Base-by-base conservation (phyloP, 169 alveolate species). In the Plasmodium berghei region DNA sequence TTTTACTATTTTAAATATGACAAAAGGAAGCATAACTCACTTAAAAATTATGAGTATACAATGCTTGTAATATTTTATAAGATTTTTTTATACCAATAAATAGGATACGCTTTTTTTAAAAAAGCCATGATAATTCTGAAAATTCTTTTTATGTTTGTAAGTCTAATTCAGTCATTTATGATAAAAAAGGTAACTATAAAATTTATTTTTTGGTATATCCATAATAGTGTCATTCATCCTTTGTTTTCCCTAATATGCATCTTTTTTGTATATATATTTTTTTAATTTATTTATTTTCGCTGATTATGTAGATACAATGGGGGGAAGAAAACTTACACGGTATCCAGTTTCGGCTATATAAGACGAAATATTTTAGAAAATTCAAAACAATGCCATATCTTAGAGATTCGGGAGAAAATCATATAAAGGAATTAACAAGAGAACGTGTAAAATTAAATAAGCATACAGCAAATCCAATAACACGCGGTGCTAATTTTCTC, bases 401-500 rank as follows among this genome's bases (percentile, higher is more conserved):
- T 5, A 67, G 74, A 49, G 88, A 75, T 56, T 75, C 88, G 5
- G 88, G 88, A 26, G 70, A 75, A 75, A 75, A 62, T 40, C 88
- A 75, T 45, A 75, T 75, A 63, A 62, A 75, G 9, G 88, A 75
- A 75, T 67, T 75, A 55, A 75, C 88, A 16, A 63, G 88, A 56
- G 88, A 75, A 22, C 56, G 88, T n/a, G 88, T 75, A 42, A 20
- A 74, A 34, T 45, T 75, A 56, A 62, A 48, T 48, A 75, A 75
- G 16, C 77, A 69, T 10, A 75, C 88, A 62, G 28, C 77, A 42
- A 75, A 75, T 75, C 49, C 88, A 20, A 63, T 75, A 26, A 75
- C 88, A 28, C 75, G 40, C 16, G 88, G 88, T 12, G 88, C 88
- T 22, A 75, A 75, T 48, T 75, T 62, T 63, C 46, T 75, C 16